Evolutionary conservation across 345 rosid genomes (phyloP).

Genomic region (Melaleuca quinquenervia): DNA sequence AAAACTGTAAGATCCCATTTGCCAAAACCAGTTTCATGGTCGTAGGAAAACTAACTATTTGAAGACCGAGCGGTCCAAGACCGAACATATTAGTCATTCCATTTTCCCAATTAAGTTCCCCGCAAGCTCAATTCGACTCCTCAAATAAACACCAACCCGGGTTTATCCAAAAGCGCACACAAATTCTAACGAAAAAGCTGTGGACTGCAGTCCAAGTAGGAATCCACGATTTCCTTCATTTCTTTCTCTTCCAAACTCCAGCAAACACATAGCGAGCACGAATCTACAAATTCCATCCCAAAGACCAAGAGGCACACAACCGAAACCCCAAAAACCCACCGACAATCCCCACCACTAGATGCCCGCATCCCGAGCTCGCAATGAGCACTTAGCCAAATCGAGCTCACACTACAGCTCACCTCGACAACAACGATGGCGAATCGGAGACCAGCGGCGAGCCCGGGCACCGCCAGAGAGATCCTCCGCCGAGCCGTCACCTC

Average conservation of each 20-base stretch:
- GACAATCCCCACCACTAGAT: not conserved
- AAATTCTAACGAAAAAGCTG: not conserved
- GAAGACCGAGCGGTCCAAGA: not conserved
- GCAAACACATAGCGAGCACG: not conserved
- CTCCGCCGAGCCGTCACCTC: constrained; percentile 32
- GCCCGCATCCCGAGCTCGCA: not conserved
- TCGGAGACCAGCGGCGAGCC: constrained; percentile 35
- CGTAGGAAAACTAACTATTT: not conserved
- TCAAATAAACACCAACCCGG: not conserved
- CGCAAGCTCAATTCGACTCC: not conserved
- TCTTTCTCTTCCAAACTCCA: not conserved
- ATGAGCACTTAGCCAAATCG: not conserved
- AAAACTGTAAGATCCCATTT: not conserved
- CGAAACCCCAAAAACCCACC: not conserved
- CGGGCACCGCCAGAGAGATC: constrained; percentile 14
- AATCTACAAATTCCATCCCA: not conserved
- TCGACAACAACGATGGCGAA: constrained; percentile 31
- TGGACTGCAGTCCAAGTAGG: not conserved
- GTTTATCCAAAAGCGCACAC: not conserved
- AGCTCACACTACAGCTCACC: constrained; percentile 39
- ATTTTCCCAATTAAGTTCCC: not conserved
- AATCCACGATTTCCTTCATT: not conserved
- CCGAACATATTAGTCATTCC: not conserved
- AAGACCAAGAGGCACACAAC: not conserved
- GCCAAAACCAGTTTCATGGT: not conserved